Conservation (phyloP, 139 green algal species). For the Chara braunii region DNA sequence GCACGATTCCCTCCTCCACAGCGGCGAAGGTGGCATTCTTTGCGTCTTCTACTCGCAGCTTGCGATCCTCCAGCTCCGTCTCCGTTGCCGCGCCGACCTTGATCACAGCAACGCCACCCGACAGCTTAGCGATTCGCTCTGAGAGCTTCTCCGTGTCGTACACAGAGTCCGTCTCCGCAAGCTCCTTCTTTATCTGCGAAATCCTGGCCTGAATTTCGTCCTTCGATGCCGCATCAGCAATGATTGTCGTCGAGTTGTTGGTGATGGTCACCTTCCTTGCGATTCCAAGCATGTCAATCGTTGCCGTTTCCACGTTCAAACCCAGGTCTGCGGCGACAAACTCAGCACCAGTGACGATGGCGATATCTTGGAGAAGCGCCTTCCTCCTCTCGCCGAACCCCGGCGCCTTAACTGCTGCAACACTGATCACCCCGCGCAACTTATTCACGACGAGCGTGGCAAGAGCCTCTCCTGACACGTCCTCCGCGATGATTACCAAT, state of each 20-base stretch:
- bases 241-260: slow-evolving; percentile 76
- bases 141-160: slow-evolving; percentile 98
- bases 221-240: slow-evolving; percentile 83
- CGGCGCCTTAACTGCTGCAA: slow-evolving; percentile 77
- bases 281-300: slow-evolving; percentile 81
- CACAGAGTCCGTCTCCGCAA: slow-evolving; percentile 83
- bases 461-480: slow-evolving; percentile 87
- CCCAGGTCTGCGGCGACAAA: slow-evolving; percentile 91
- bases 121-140: slow-evolving; percentile 97
- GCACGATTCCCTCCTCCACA: slow-evolving; percentile 88
- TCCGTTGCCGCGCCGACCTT: slow-evolving; percentile 97
- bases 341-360: slow-evolving; percentile 70
- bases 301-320: slow-evolving; percentile 61
- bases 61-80: slow-evolving; percentile 95
- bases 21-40: slow-evolving; percentile 99
- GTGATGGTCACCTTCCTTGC: slow-evolving; percentile 82
- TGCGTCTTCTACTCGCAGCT: slow-evolving; percentile 98
- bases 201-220: slow-evolving; percentile 95
- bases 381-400: slow-evolving; percentile 82
- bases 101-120: slow-evolving; percentile 92
- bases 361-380: slow-evolving; percentile 60
- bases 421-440: slow-evolving; percentile 88
- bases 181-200: slow-evolving; percentile 92
- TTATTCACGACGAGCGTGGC: slow-evolving; percentile 99
- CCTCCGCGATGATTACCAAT: slow-evolving; percentile 90